phyloP scores from a whole-genome alignment of 306 rosid genomes.

The Inga laurina region DNA sequence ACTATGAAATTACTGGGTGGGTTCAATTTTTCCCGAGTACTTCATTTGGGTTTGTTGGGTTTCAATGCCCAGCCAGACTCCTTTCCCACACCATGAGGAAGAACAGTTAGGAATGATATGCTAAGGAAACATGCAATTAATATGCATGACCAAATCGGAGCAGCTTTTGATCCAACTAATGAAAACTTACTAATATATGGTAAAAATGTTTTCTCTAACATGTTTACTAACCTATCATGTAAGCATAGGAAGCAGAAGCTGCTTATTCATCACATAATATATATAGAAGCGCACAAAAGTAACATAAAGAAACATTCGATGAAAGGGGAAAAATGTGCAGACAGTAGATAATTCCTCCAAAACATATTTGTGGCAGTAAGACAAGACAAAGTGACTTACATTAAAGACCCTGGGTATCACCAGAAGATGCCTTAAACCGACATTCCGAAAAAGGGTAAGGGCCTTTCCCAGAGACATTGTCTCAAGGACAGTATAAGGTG shows the following conservation, averaged over 20 bases:
- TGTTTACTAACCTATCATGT: not conserved
- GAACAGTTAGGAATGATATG: not conserved
- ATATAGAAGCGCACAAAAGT: not conserved
- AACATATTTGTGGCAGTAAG: constrained; percentile 12
- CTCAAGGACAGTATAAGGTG: constrained; percentile 91
- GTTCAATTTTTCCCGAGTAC: not conserved
- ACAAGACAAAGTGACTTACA: constrained; percentile 57
- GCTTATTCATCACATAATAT: not conserved
- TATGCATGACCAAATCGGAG: not conserved
- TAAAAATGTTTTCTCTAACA: not conserved
- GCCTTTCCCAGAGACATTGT: constrained; percentile 95
- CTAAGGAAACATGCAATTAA: not conserved
- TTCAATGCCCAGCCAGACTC: not conserved
- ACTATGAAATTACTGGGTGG: not conserved
- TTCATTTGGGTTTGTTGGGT: not conserved
- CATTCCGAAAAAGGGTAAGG: constrained; percentile 71
- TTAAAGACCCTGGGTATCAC: constrained; percentile 79
- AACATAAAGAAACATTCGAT: not conserved
- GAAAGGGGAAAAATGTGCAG: not conserved
- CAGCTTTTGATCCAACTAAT: not conserved
- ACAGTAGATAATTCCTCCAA: not conserved
- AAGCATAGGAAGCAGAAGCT: not conserved
- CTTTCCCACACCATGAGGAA: not conserved
- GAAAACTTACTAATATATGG: not conserved
- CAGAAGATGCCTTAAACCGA: constrained; percentile 87